Conservation (phyloP, 83 land plant species). For the Thuja plicata region DNA sequence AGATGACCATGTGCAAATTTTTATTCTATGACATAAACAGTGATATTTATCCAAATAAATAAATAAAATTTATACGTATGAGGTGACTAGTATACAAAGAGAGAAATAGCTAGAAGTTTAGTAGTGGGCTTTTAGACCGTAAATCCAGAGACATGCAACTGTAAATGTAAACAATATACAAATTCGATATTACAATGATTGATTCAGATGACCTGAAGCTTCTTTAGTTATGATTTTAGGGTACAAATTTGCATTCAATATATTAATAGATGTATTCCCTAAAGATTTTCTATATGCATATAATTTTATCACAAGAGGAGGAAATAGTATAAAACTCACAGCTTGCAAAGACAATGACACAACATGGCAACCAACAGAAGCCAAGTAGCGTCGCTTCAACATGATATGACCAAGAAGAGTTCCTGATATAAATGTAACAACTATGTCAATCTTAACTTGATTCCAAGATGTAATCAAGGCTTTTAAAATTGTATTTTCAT, state of each 20-base stretch:
- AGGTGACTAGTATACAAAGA: background rate
- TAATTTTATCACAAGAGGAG: background rate
- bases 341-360: slow-evolving; percentile 66
- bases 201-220: background rate
- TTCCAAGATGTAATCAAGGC: background rate
- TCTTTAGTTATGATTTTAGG: background rate
- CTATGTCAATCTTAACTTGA: background rate
- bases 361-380: slow-evolving; percentile 90
- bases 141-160: background rate
- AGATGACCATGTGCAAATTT: background rate
- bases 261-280: background rate
- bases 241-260: too few species aligned
- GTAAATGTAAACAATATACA: background rate
- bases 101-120: background rate
- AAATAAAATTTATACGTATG: background rate
- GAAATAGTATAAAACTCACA: slow-evolving; percentile 36
- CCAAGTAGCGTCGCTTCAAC: slow-evolving; percentile 77
- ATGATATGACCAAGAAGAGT: slow-evolving; percentile 86
- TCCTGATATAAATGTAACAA: slow-evolving; percentile 32
- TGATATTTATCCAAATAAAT: background rate
- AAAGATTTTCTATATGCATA: background rate
- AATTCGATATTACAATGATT: background rate
- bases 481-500: background rate
- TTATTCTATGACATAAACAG: too few species aligned
- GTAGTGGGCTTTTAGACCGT: background rate